A percentile compares a stretch with the other conserved stretches of the same genome.
Evolutionary conservation across 192 early-diverging fungal species (phyloP).

Genomic region (Chytriomyces sp.): DNA sequence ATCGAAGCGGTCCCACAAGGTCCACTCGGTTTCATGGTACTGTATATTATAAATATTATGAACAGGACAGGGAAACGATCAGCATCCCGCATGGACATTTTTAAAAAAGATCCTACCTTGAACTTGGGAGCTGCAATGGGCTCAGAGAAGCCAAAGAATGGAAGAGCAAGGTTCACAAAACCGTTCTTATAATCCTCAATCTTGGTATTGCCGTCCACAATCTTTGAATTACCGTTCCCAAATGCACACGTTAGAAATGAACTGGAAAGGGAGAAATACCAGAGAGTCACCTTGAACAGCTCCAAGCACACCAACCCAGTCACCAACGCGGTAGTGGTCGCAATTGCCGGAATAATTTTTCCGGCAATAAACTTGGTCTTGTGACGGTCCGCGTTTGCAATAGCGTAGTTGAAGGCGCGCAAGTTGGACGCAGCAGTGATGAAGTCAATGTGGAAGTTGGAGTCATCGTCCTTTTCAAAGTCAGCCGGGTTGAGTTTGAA

Average conservation of each 20-base stretch:
- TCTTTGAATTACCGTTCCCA: constrained; percentile 15
- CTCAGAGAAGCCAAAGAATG: constrained; percentile 99
- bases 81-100: neutral
- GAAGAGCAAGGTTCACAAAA: constrained; percentile 95
- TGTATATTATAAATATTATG: neutral
- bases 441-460: constrained; percentile 99
- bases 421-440: constrained; percentile 97
- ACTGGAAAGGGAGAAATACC: neutral
- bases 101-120: constrained; percentile 47
- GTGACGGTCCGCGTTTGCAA: constrained; percentile 80
- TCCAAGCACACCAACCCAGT: constrained; percentile 97
- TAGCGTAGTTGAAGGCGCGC: constrained; percentile 85
- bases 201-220: constrained; percentile 73
- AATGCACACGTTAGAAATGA: neutral
- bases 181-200: constrained; percentile 99
- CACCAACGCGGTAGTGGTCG: constrained; percentile 94
- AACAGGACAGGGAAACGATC: neutral
- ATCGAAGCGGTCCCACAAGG: too few species aligned
- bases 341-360: constrained; percentile 97
- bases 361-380: constrained; percentile 97
- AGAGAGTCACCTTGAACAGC: constrained; percentile 77
- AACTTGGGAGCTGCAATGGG: constrained; percentile 87
- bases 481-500: constrained; percentile 87
- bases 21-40: constrained; percentile 86
- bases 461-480: constrained; percentile 99